phyloP scores from a whole-genome alignment of 2,329 filamentous ascomycete genomes.

The Colletotrichum falcatum region DNA sequence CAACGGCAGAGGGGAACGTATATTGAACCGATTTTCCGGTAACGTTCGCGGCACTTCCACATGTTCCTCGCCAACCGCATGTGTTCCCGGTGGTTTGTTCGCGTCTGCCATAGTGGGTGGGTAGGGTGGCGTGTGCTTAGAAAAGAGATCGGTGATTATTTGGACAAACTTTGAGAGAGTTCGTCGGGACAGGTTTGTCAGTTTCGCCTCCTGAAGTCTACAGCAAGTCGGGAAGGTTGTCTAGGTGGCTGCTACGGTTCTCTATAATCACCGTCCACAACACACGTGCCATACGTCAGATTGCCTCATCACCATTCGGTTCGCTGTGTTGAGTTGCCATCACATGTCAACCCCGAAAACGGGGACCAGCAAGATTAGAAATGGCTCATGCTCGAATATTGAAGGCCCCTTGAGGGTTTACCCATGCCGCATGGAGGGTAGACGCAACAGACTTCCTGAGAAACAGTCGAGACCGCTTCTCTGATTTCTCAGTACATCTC shows the following conservation, averaged over 20 bases:
- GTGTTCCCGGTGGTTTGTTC: neutral
- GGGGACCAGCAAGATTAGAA: slow-evolving; percentile 15
- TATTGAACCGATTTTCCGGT: neutral
- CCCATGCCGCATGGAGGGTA: slow-evolving; percentile 22
- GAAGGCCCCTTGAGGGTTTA: neutral
- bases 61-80: neutral
- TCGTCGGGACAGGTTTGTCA: slow-evolving; percentile 32
- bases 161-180: slow-evolving; percentile 18
- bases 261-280: slow-evolving; percentile 5
- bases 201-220: slow-evolving; percentile 37
- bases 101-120: neutral
- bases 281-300: slow-evolving; percentile 7
- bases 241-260: slow-evolving; percentile 16
- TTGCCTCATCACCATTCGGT: neutral
- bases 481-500: neutral
- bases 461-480: neutral
- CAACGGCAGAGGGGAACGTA: neutral
- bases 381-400: slow-evolving; percentile 12
- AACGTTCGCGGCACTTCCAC: neutral
- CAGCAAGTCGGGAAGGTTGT: slow-evolving; percentile 15
- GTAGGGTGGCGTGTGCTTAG: slow-evolving; percentile 11
- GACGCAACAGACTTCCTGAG: slow-evolving; percentile 9
- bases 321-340: neutral
- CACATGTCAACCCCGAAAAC: slow-evolving; percentile 27
- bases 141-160: neutral